Percentiles rank a stretch among this genome's conserved stretches.
phyloP scores from a whole-genome alignment of 1,284 basidiomycete species.

The Sanguinoderma infundibulare region DNA sequence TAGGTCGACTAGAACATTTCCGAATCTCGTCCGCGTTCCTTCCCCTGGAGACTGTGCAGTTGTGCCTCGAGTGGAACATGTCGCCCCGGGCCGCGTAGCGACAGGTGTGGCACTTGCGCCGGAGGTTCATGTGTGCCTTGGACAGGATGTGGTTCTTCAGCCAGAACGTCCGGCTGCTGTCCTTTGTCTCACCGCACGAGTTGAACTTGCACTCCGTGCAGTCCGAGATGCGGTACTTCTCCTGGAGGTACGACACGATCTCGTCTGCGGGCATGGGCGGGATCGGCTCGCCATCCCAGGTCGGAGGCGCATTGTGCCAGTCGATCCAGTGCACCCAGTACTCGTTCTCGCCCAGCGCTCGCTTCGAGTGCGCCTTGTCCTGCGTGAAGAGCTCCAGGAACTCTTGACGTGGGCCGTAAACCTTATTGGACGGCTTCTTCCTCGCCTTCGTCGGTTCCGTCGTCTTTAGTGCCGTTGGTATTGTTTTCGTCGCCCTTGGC shows the following conservation, averaged over 20 bases:
- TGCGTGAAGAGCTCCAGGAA: background rate
- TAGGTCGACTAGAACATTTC: background rate
- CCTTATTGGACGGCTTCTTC: background rate
- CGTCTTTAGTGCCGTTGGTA: too few relatives aligned
- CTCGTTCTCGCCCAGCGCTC: background rate
- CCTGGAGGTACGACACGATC: background rate
- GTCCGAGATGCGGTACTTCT: background rate
- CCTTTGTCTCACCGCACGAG: background rate
- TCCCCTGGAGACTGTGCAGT: background rate
- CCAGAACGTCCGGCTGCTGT: background rate
- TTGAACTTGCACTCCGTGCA: background rate
- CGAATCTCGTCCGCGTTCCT: background rate
- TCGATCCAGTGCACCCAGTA: slow-evolving; percentile 5
- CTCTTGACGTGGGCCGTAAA: background rate
- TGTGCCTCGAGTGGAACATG: background rate
- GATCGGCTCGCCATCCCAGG: background rate
- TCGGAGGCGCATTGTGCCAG: slow-evolving; percentile 1
- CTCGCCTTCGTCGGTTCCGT: background rate
- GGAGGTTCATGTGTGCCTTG: background rate
- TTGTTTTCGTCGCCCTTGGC: too few relatives aligned
- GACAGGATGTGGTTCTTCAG: slow-evolving; percentile 2
- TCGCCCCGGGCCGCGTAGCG: background rate
- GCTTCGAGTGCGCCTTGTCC: background rate
- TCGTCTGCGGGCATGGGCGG: background rate
- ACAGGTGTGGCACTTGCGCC: background rate